Evolutionary conservation across 352 stramenopile genomes (phyloP).

Genomic region (Globisporangium canariense): DNA sequence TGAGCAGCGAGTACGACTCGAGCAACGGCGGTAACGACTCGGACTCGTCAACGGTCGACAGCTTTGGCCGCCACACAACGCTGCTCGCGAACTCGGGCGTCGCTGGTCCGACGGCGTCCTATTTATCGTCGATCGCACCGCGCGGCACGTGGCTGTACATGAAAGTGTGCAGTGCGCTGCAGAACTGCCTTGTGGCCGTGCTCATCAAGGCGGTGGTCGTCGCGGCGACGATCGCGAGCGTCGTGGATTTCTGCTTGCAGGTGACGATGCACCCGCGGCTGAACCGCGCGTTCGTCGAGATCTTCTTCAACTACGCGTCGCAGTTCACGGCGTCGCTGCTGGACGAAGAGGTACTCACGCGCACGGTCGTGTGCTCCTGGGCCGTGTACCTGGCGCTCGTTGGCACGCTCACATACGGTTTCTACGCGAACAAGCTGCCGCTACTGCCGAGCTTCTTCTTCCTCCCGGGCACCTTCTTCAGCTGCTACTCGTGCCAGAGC

Average conservation of each 20-base stretch:
- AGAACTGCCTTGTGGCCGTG: conserved; percentile 23
- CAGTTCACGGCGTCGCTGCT: conserved; percentile 56
- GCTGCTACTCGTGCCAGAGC: conserved; percentile 31
- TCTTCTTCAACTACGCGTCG: conserved; percentile 63
- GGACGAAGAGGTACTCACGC: conserved; percentile 60
- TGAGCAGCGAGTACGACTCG: conserved; percentile 51
- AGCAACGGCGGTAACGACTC: neutral
- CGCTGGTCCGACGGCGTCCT: conserved; percentile 19
- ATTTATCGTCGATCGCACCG: conserved; percentile 24
- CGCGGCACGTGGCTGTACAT: conserved; percentile 10
- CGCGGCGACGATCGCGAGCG: conserved; percentile 51
- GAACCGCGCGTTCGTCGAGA: conserved; percentile 62
- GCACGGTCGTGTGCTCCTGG: conserved; percentile 53
- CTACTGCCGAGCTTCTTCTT: conserved; percentile 49
- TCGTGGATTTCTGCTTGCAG: conserved; percentile 69
- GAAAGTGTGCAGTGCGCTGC: conserved; percentile 13
- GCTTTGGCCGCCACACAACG: conserved; percentile 44
- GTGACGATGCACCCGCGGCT: conserved; percentile 65
- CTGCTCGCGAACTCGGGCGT: conserved; percentile 27
- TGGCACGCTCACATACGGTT: conserved; percentile 45
- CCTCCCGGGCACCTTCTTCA: conserved; percentile 22
- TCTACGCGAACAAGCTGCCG: conserved; percentile 47
- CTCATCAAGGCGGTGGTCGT: conserved; percentile 52
- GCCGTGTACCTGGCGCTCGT: conserved; percentile 44
- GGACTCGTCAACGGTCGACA: conserved; percentile 3